Percentiles rank a stretch among this genome's conserved stretches.
Evolutionary conservation across 805 yeast species (phyloP).

Genomic region (Candida golubevii): DNA sequence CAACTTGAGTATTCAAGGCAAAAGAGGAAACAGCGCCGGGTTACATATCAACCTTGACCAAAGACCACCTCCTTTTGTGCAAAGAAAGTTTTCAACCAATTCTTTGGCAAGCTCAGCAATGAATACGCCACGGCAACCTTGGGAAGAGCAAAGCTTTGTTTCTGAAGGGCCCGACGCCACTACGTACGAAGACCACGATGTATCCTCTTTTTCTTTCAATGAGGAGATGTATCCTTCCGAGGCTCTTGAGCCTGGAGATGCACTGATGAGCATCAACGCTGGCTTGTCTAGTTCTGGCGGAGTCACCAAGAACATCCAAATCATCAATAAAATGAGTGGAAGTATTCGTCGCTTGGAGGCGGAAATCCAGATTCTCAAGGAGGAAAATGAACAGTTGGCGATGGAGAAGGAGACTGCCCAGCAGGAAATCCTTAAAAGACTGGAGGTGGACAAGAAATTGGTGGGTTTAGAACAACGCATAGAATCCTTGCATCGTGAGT

Average conservation of each 20-base stretch:
- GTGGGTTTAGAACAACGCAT: slow-evolving; percentile 28
- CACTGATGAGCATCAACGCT: slow-evolving; percentile 7
- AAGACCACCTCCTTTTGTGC: not conserved
- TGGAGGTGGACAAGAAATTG: slow-evolving; percentile 24
- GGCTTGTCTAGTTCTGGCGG: slow-evolving; percentile 10
- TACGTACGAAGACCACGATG: slow-evolving; percentile 5
- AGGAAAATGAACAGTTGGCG: slow-evolving; percentile 52
- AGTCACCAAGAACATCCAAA: slow-evolving; percentile 44
- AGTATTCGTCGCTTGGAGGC: slow-evolving; percentile 77
- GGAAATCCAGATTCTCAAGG: slow-evolving; percentile 62
- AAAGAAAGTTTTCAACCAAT: slow-evolving; percentile 2
- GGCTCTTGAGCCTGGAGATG: slow-evolving; percentile 9
- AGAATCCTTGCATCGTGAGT: slow-evolving; percentile 20
- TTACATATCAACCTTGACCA: slow-evolving; percentile 17
- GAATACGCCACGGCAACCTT: slow-evolving; percentile 7
- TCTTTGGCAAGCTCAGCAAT: slow-evolving; percentile 6
- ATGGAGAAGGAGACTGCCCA: slow-evolving; percentile 63
- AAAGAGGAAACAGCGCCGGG: slow-evolving; percentile 10
- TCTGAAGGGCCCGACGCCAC: slow-evolving; percentile 1
- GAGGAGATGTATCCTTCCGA: slow-evolving; percentile 23
- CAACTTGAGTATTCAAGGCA: slow-evolving; percentile 6
- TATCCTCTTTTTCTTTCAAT: slow-evolving; percentile 36
- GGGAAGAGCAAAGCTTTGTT: slow-evolving; percentile 17
- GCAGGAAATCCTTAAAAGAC: slow-evolving; percentile 54
- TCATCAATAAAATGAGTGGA: slow-evolving; percentile 69